These are phyloP conservation scores for Solanum sparsipilum DNA, from an alignment of 257 asterid genomes.

Conservation along the genomic window DNA sequence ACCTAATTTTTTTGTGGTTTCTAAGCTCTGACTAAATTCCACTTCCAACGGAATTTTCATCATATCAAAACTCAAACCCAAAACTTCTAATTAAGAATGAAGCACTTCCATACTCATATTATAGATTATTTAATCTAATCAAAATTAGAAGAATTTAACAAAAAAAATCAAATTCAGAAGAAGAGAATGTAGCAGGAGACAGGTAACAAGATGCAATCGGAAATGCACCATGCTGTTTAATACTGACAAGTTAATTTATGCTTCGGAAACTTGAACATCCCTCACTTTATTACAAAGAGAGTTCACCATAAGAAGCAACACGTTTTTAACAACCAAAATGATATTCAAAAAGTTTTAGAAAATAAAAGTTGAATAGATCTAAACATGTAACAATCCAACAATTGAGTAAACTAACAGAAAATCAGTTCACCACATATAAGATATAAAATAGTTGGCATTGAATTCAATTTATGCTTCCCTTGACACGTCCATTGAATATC, in stretches of 20 bases:
- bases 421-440: background rate
- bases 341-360: background rate
- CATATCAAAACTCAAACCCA: no score
- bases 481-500: constrained; percentile 3
- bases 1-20: no score
- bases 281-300: background rate
- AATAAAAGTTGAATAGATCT: background rate
- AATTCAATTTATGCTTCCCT: background rate
- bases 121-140: no score
- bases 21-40: no score
- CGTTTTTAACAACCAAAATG: no score
- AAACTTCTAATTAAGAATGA: no score
- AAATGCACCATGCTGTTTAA: background rate
- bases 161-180: background rate
- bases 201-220: constrained; percentile 3
- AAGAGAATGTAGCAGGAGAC: background rate
- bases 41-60: no score
- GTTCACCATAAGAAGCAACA: constrained; percentile 8
- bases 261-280: constrained; percentile 7
- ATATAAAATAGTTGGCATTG: background rate
- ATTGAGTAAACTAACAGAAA: background rate
- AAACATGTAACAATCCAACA: background rate
- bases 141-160: no score
- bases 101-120: no score
- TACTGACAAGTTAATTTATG: background rate